phyloP scores from a whole-genome alignment of 192 early-diverging fungal species.

The Cetraspora pellucida region DNA sequence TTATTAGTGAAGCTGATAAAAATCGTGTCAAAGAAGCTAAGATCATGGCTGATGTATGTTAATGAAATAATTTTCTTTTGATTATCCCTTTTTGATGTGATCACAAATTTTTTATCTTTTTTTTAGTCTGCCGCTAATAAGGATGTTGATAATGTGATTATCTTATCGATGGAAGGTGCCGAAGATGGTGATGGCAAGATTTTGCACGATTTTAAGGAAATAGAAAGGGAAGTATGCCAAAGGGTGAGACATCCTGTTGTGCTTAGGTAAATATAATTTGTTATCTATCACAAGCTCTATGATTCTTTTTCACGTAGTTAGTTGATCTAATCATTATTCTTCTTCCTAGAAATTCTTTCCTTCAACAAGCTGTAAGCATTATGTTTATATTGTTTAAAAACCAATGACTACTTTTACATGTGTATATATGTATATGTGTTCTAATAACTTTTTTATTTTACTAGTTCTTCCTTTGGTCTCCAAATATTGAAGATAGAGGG shows the following conservation, averaged over 20 bases:
- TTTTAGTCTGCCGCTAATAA: neutral
- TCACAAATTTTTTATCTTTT: neutral
- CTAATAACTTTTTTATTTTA: neutral
- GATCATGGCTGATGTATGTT: neutral
- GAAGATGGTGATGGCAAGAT: neutral
- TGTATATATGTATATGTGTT: neutral
- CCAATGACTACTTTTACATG: neutral
- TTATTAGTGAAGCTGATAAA: neutral
- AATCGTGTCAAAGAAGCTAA: constrained; percentile 4
- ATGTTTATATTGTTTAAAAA: neutral
- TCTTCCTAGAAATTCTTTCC: neutral
- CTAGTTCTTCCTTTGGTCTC: constrained; percentile 2
- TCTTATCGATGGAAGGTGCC: neutral
- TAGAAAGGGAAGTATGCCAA: neutral
- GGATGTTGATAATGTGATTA: neutral
- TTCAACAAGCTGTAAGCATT: neutral
- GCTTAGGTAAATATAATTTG: neutral
- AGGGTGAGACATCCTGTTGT: neutral
- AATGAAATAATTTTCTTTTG: neutral
- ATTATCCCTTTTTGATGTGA: neutral
- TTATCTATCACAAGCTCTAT: neutral
- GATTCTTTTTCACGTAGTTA: neutral
- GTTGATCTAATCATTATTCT: neutral
- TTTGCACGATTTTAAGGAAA: neutral
- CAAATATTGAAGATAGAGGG: constrained; percentile 1